Conservation (phyloP, 2,329 filamentous ascomycete species). For the Colletotrichum musae region DNA sequence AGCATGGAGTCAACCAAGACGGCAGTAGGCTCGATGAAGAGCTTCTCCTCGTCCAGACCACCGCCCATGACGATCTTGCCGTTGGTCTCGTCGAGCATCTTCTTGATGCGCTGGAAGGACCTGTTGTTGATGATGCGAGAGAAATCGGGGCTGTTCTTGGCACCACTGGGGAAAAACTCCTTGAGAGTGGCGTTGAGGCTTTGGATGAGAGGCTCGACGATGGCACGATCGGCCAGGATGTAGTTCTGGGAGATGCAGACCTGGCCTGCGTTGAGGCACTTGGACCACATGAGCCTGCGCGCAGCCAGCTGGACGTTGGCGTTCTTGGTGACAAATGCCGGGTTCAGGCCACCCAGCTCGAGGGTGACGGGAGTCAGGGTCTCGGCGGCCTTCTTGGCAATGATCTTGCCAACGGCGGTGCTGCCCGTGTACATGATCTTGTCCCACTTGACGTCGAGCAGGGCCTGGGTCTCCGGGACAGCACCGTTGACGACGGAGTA, state of each 20-base stretch:
- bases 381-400: slow-evolving; percentile 90
- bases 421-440: slow-evolving; percentile 98
- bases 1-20: slow-evolving; percentile 80
- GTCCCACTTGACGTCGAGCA: slow-evolving; percentile 93
- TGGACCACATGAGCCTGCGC: slow-evolving; percentile 88
- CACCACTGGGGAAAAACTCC: slow-evolving; percentile 88
- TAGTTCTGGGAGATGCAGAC: slow-evolving; percentile 96
- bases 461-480: slow-evolving; percentile 82
- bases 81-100: slow-evolving; percentile 86
- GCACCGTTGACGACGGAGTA: slow-evolving; percentile 87
- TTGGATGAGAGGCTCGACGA: slow-evolving; percentile 79
- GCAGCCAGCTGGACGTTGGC: slow-evolving; percentile 87
- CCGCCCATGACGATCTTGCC: slow-evolving; percentile 93
- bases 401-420: slow-evolving; percentile 83
- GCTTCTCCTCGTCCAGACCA: slow-evolving; percentile 81
- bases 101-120: slow-evolving; percentile 87
- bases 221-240: slow-evolving; percentile 82
- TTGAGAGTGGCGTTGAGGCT: slow-evolving; percentile 80
- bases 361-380: slow-evolving; percentile 89
- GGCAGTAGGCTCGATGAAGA: slow-evolving; percentile 93
- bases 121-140: slow-evolving; percentile 84
- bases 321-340: slow-evolving; percentile 89
- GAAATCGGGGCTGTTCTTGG: slow-evolving; percentile 83
- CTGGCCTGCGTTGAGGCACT: slow-evolving; percentile 89
- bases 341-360: slow-evolving; percentile 93